Percentiles rank a stretch among this genome's conserved stretches.
phyloP scores from a whole-genome alignment of 148 eudicot species.

The Bassia scoparia region DNA sequence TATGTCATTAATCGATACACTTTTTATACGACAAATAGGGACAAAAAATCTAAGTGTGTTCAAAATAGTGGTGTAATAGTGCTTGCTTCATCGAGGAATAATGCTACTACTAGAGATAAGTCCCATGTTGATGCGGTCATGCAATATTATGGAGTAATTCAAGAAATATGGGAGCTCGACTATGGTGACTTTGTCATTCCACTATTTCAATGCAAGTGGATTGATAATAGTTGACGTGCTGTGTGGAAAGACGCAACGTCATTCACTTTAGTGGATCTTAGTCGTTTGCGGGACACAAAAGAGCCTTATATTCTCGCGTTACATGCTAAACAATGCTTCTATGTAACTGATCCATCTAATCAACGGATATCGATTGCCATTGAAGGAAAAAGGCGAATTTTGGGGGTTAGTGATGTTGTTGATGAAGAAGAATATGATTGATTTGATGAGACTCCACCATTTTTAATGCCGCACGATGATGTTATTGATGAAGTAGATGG shows the following conservation, averaged over 20 bases:
- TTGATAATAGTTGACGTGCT: not conserved
- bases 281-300: not conserved
- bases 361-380: not conserved
- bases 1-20: constrained; percentile 10
- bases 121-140: not conserved
- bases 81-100: not conserved
- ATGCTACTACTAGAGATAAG: not conserved
- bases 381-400: constrained; percentile 5
- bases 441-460: constrained; percentile 9
- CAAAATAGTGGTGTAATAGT: not conserved
- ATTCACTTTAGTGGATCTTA: not conserved
- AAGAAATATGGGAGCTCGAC: constrained; percentile 8
- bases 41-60: not conserved
- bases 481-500: not conserved
- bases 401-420: constrained; percentile 1
- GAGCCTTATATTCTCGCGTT: constrained; percentile 5
- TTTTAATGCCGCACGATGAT: not conserved
- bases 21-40: not conserved
- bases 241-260: not conserved
- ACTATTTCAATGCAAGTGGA: not conserved
- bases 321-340: constrained; percentile 5
- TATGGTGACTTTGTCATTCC: not conserved
- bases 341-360: not conserved
- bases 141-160: constrained; percentile 7
- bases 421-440: constrained; percentile 4